Conservation (phyloP, 331 rosid species). For the Ulmus americana region DNA sequence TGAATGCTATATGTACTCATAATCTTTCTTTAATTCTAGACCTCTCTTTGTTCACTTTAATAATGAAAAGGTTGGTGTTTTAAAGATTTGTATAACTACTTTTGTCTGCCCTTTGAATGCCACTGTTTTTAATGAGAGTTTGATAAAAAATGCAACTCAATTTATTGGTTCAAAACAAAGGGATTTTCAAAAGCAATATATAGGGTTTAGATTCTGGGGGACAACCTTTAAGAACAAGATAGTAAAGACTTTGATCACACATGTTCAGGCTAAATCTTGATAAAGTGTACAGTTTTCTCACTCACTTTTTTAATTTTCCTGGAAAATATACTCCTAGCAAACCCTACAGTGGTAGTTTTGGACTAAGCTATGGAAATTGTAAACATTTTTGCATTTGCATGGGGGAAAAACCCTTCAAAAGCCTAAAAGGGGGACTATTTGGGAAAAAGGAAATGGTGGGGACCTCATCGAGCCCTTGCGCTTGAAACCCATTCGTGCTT, state of each 20-base stretch:
- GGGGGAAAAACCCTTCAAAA: neutral
- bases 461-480: neutral
- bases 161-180: conserved; percentile 22
- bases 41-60: neutral
- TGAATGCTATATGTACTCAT: too few relatives aligned
- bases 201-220: conserved; percentile 19
- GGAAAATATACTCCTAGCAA: neutral
- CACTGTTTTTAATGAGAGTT: conserved; percentile 5
- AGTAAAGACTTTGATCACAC: conserved; percentile 8
- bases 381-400: neutral
- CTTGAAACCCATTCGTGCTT: neutral
- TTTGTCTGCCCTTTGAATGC: neutral
- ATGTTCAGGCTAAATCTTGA: conserved; percentile 7
- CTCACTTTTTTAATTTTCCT: neutral
- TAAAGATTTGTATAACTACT: neutral
- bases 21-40: too few relatives aligned
- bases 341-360: neutral
- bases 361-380: too few relatives aligned
- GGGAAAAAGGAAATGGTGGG: neutral
- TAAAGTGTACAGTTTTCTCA: conserved; percentile 9
- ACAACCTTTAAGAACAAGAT: conserved; percentile 19
- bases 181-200: conserved; percentile 12
- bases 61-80: conserved; percentile 4
- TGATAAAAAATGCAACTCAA: conserved; percentile 5
- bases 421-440: neutral